Percentiles rank a stretch among this genome's conserved stretches.
Evolutionary conservation across 495 filamentous ascomycete species (phyloP).

Genomic region (Glarea lozoyensis): DNA sequence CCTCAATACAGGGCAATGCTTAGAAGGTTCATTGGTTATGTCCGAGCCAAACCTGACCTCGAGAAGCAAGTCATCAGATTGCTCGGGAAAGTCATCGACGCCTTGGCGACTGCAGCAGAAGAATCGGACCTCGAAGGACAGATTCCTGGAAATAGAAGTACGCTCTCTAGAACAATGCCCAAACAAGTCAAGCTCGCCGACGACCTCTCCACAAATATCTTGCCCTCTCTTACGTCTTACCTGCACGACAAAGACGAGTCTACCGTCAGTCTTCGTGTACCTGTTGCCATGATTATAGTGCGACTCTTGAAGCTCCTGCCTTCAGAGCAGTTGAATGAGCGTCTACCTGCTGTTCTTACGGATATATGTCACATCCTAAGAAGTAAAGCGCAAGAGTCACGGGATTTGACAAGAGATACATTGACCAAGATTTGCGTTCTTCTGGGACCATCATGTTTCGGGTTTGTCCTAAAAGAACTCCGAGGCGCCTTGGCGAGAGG

Average conservation of each 20-base stretch:
- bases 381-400: slow-evolving; percentile 77
- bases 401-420: slow-evolving; percentile 84
- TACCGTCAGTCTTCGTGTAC: slow-evolving; percentile 82
- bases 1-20: slow-evolving; percentile 79
- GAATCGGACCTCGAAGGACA: slow-evolving; percentile 20
- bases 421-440: slow-evolving; percentile 71
- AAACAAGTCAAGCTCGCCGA: slow-evolving; percentile 57
- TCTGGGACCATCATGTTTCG: slow-evolving; percentile 73
- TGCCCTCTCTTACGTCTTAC: slow-evolving; percentile 68
- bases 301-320: slow-evolving; percentile 80
- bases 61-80: slow-evolving; percentile 81
- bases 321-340: slow-evolving; percentile 54
- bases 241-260: slow-evolving; percentile 91
- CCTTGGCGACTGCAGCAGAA: slow-evolving; percentile 46
- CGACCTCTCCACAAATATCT: slow-evolving; percentile 64
- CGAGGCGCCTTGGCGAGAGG: slow-evolving; percentile 70
- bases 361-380: slow-evolving; percentile 90
- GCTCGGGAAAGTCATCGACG: slow-evolving; percentile 70
- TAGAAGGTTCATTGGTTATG: slow-evolving; percentile 67
- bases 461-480: slow-evolving; percentile 89
- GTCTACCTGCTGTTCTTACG: slow-evolving; percentile 72
- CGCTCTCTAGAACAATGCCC: slow-evolving; percentile 59
- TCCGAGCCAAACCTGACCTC: slow-evolving; percentile 70
- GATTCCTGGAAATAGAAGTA: slow-evolving; percentile 23
- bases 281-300: slow-evolving; percentile 75